Evolutionary conservation across 2,329 filamentous ascomycete genomes (phyloP).

Genomic region (Pestalotiopsis sp.): DNA sequence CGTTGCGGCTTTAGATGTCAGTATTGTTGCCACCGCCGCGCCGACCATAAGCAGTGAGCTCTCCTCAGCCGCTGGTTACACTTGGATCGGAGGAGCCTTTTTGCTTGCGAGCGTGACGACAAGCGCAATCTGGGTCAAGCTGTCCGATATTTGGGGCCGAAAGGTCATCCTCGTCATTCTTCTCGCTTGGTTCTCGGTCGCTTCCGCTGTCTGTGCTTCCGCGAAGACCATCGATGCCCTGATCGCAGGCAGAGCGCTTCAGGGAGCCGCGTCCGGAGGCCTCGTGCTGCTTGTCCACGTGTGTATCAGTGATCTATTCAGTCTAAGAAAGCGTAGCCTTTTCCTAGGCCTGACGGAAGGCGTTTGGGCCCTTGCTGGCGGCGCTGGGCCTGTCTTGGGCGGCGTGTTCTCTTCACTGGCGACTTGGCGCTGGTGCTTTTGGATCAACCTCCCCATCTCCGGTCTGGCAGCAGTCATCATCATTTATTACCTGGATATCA

Average conservation of each 20-base stretch:
- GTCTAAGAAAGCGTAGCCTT: conserved; percentile 24
- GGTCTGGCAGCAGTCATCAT: not conserved
- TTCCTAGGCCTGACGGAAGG: conserved; percentile 39
- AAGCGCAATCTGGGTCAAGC: conserved; percentile 6
- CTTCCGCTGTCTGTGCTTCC: conserved; percentile 36
- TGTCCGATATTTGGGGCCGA: conserved; percentile 10
- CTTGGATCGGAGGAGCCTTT: conserved; percentile 4
- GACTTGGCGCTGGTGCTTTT: conserved; percentile 29
- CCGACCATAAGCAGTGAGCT: conserved; percentile 6
- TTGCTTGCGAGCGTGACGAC: not conserved
- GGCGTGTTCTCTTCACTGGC: conserved; percentile 23
- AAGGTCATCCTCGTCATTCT: conserved; percentile 1
- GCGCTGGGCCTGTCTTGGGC: conserved; percentile 24
- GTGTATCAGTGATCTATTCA: conserved; percentile 39
- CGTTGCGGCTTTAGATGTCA: conserved; percentile 1
- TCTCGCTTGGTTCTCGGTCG: conserved; percentile 33
- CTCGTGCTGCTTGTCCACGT: conserved; percentile 39
- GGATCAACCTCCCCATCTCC: conserved; percentile 12
- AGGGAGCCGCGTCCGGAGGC: conserved; percentile 38
- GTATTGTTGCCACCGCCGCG: conserved; percentile 5
- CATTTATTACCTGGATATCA: conserved; percentile 3
- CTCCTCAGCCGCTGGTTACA: not conserved
- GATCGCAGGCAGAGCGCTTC: conserved; percentile 34
- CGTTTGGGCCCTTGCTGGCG: conserved; percentile 48
- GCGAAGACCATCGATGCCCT: conserved; percentile 37